A percentile compares a stretch with the other conserved stretches of the same genome.
phyloP scores from a whole-genome alignment of 192 early-diverging fungal species.

The Thamnidium elegans region DNA sequence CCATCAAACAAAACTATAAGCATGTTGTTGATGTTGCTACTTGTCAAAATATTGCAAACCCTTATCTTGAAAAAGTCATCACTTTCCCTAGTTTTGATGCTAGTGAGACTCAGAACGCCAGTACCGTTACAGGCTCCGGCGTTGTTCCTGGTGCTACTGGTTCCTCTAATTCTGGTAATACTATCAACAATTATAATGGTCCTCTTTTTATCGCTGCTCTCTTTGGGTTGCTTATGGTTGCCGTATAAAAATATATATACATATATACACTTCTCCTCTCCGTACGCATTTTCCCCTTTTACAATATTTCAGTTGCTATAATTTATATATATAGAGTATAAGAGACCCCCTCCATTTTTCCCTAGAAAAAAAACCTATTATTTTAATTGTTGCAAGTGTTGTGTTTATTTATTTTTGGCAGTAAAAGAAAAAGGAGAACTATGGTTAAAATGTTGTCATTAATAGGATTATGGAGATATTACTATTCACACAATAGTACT shows the following conservation, averaged over 20 bases:
- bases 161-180: not conserved
- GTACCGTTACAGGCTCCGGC: slow-evolving; percentile 13
- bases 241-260: slow-evolving; percentile 3
- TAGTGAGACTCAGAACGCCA: not conserved
- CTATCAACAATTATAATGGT: slow-evolving; percentile 8
- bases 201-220: slow-evolving; percentile 31
- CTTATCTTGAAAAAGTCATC: slow-evolving; percentile 36
- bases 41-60: slow-evolving; percentile 40
- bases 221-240: slow-evolving; percentile 21
- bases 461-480: no score
- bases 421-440: no score
- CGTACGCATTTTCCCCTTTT: no score
- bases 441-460: no score
- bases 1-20: slow-evolving; percentile 39
- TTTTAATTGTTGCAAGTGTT: no score
- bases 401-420: no score
- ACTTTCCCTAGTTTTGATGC: slow-evolving; percentile 20
- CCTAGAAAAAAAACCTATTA: no score
- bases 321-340: no score
- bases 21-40: slow-evolving; percentile 36
- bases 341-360: no score
- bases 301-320: no score
- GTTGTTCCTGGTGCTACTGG: slow-evolving; percentile 15
- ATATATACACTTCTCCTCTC: no score
- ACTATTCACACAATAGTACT: no score